Evolutionary conservation across 2,329 filamentous ascomycete species (phyloP).

Genomic region (Alternaria metachromatica): DNA sequence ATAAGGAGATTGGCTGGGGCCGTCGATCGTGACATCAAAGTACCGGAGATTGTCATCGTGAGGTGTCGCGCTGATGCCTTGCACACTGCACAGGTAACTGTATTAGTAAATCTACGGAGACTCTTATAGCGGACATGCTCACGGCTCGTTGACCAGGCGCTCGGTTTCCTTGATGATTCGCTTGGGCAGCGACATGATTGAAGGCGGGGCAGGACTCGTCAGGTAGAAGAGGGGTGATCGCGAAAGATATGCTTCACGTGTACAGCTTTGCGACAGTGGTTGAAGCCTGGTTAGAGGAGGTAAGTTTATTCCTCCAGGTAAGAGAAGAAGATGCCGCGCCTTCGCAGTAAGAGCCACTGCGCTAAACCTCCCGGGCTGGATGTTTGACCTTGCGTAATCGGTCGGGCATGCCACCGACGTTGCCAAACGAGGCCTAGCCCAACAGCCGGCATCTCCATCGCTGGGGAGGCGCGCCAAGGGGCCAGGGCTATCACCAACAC

Average conservation of each 20-base stretch:
- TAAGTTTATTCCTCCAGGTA: not conserved
- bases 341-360: conserved; percentile 4
- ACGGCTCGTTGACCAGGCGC: conserved; percentile 95
- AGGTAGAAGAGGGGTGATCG: not conserved
- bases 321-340: not conserved
- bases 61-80: conserved; percentile 92
- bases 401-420: not conserved
- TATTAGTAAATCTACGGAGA: conserved; percentile 5
- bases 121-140: conserved; percentile 49
- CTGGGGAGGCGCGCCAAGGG: conserved; percentile 1
- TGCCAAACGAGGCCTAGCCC: not conserved
- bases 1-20: conserved; percentile 89
- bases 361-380: conserved; percentile 4
- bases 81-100: conserved; percentile 67
- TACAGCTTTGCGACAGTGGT: not conserved
- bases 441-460: conserved; percentile 4
- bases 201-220: conserved; percentile 8
- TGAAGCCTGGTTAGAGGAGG: not conserved
- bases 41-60: conserved; percentile 98
- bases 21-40: conserved; percentile 97
- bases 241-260: not conserved
- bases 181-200: conserved; percentile 77
- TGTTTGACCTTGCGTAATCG: conserved; percentile 14
- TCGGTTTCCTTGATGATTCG: conserved; percentile 99
- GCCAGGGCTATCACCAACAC: conserved; percentile 12